A percentile compares a stretch with the other conserved stretches of the same genome.
Conservation (phyloP, 2,329 filamentous ascomycete species). For the Penicillium sclerotiorum region DNA sequence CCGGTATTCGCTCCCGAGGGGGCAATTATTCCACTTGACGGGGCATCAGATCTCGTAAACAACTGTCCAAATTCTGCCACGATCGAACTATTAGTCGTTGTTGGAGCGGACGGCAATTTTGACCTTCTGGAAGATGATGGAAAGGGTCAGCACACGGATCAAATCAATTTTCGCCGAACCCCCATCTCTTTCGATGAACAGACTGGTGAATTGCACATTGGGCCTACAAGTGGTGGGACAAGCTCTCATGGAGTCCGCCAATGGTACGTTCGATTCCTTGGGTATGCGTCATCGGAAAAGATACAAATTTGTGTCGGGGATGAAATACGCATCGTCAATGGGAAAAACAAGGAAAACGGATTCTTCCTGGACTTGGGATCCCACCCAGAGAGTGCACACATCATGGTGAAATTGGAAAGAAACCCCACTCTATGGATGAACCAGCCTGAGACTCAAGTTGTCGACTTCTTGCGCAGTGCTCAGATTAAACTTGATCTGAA, state of each 20-base stretch:
- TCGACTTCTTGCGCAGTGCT: neutral
- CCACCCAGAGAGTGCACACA: neutral
- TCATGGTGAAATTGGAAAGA: neutral
- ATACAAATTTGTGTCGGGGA: neutral
- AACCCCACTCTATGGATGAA: neutral
- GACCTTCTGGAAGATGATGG: neutral
- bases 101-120: neutral
- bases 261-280: neutral
- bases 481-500: neutral
- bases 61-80: neutral
- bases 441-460: neutral
- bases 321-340: neutral
- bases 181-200: neutral
- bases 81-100: neutral
- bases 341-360: neutral
- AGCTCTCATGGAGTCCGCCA: neutral
- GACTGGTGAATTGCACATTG: neutral
- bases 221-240: neutral
- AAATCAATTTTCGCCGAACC: neutral
- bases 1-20: slow-evolving; percentile 61
- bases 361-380: neutral
- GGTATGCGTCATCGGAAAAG: neutral
- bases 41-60: neutral
- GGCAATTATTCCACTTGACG: slow-evolving; percentile 54
- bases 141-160: neutral